Evolutionary conservation across 1,284 basidiomycete genomes (phyloP).

Genomic region (Puccinia hordei): DNA sequence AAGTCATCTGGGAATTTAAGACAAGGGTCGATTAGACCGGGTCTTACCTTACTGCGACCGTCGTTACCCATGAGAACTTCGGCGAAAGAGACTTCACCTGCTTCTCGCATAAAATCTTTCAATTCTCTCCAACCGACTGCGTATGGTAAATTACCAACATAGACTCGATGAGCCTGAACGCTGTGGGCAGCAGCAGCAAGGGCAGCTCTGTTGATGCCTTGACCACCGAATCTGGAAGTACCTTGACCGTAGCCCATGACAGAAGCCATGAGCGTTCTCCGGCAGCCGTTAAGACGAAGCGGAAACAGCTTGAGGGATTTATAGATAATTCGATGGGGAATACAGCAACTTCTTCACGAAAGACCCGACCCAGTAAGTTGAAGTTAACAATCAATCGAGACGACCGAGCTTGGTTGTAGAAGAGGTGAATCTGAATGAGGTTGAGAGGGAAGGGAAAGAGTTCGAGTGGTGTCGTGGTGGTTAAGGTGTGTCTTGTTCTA

Average conservation of each 20-base stretch:
- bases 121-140: slow-evolving; percentile 49
- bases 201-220: slow-evolving; percentile 38
- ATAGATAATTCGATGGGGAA: not conserved
- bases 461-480: too few species aligned
- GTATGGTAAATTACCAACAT: slow-evolving; percentile 48
- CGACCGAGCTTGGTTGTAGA: too few species aligned
- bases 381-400: not conserved
- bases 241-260: slow-evolving; percentile 48
- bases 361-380: not conserved
- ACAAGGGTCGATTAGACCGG: not conserved
- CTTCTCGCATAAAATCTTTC: slow-evolving; percentile 51
- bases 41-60: slow-evolving; percentile 48
- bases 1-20: not conserved
- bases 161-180: slow-evolving; percentile 50
- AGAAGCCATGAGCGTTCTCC: slow-evolving; percentile 40
- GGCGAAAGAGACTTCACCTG: slow-evolving; percentile 49
- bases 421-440: too few species aligned
- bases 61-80: slow-evolving; percentile 50
- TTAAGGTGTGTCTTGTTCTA: too few species aligned
- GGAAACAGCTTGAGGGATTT: slow-evolving; percentile 43
- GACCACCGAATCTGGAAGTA: slow-evolving; percentile 23
- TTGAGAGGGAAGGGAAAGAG: too few species aligned
- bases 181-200: slow-evolving; percentile 49
- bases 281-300: slow-evolving; percentile 25
- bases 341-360: not conserved